These are phyloP conservation scores for Nemania bipapillata DNA, from an alignment of 2,329 filamentous ascomycete genomes.

Conservation along the genomic window DNA sequence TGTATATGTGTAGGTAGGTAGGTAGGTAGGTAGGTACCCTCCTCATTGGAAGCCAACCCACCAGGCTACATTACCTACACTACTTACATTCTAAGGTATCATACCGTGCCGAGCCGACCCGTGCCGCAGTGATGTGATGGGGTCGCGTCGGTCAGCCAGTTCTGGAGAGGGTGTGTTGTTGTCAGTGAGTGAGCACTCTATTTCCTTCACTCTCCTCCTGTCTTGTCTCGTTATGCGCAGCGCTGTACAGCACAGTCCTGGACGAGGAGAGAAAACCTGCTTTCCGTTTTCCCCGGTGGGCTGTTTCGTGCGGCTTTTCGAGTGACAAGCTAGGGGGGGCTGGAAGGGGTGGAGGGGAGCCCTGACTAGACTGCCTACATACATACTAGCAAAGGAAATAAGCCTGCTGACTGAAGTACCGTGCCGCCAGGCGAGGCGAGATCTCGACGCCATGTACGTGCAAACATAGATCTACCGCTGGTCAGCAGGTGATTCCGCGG, in stretches of 20 bases:
- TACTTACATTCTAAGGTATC: slow-evolving; percentile 12
- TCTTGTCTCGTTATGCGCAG: too few relatives aligned
- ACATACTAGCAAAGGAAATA: too few relatives aligned
- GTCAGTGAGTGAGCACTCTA: neutral
- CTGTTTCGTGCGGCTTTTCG: neutral
- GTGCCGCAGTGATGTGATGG: slow-evolving; percentile 28
- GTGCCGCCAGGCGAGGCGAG: slow-evolving; percentile 5
- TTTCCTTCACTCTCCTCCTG: neutral
- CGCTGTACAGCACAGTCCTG: too few relatives aligned
- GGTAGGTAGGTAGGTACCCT: too few relatives aligned
- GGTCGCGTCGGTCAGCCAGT: slow-evolving; percentile 18
- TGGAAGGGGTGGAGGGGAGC: too few relatives aligned
- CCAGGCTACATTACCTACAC: neutral
- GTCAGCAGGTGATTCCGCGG: neutral
- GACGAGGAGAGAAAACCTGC: neutral
- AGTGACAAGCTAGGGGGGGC: neutral
- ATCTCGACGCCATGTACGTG: neutral
- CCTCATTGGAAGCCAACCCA: neutral
- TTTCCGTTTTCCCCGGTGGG: slow-evolving; percentile 20
- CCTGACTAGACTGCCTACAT: neutral
- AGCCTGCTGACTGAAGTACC: slow-evolving; percentile 2
- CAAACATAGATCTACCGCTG: neutral
- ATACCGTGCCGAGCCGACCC: slow-evolving; percentile 33
- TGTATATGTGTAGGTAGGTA: too few relatives aligned
- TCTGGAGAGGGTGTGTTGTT: neutral